Evolutionary conservation across 768 basidiomycete genomes (phyloP).

Genomic region (Mycena crocata): DNA sequence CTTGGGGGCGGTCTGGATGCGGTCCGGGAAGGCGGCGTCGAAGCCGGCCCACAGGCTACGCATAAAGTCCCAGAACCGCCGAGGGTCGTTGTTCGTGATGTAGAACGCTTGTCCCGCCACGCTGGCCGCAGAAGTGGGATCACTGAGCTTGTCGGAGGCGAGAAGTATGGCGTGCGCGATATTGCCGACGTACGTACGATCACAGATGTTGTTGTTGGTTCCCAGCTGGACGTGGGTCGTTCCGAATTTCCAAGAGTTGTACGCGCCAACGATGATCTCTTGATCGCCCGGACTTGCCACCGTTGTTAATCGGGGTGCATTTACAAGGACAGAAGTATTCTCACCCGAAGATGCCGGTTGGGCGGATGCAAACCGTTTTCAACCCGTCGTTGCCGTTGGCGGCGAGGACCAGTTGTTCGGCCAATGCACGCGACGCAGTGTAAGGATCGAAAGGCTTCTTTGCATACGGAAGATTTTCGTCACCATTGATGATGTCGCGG

Average conservation of each 20-base stretch:
- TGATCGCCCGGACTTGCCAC: slow-evolving; percentile 43
- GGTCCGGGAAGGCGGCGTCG: slow-evolving; percentile 52
- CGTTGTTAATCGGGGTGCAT: not conserved
- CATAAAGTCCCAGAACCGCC: slow-evolving; percentile 81
- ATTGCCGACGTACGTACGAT: slow-evolving; percentile 83
- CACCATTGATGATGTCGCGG: slow-evolving; percentile 56
- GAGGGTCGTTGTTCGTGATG: slow-evolving; percentile 83
- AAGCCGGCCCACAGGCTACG: slow-evolving; percentile 66
- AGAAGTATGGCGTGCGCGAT: slow-evolving; percentile 80
- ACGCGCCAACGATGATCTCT: slow-evolving; percentile 17
- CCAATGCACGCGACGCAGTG: slow-evolving; percentile 61
- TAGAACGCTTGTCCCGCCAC: slow-evolving; percentile 82
- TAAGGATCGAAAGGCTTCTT: slow-evolving; percentile 54
- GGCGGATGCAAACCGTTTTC: slow-evolving; percentile 59
- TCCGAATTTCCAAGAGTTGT: slow-evolving; percentile 19
- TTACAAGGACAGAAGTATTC: slow-evolving; percentile 27
- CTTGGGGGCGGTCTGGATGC: slow-evolving; percentile 35
- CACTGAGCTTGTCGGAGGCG: slow-evolving; percentile 71
- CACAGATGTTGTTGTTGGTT: slow-evolving; percentile 75
- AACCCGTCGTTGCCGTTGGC: slow-evolving; percentile 58
- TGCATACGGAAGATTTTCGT: slow-evolving; percentile 60
- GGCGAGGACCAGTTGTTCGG: slow-evolving; percentile 57
- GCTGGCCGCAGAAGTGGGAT: slow-evolving; percentile 63
- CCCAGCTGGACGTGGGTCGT: slow-evolving; percentile 68
- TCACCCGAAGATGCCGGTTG: slow-evolving; percentile 65